Percentiles rank a stretch among this genome's conserved stretches.
Evolutionary conservation across 2,329 filamentous ascomycete species (phyloP).

Genomic region (Fusarium multiceps): DNA sequence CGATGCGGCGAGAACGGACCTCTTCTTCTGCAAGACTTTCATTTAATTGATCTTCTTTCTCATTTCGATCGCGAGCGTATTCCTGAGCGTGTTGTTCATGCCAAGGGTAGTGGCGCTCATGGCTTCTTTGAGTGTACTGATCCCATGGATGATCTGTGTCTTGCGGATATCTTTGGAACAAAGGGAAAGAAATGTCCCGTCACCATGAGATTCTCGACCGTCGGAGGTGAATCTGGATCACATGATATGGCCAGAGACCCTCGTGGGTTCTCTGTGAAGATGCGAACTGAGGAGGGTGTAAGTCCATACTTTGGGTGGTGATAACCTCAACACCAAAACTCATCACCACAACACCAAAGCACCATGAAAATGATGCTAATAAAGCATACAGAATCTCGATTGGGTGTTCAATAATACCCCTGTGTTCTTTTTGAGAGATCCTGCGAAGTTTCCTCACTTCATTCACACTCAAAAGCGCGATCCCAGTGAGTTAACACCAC

Average conservation of each 20-base stretch:
- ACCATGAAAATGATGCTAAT: not conserved
- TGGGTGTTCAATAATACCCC: slow-evolving; percentile 66
- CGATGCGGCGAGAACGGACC: slow-evolving; percentile 68
- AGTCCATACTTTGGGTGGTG: not conserved
- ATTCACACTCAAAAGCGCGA: slow-evolving; percentile 82
- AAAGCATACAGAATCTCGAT: not conserved
- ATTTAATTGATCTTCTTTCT: slow-evolving; percentile 69
- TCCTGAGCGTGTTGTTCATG: slow-evolving; percentile 70
- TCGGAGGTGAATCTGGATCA: slow-evolving; percentile 78
- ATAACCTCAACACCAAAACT: not conserved
- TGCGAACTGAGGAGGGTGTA: slow-evolving; percentile 64
- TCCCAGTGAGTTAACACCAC: slow-evolving; percentile 51
- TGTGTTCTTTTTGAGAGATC: slow-evolving; percentile 80
- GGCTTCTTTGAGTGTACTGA: slow-evolving; percentile 63
- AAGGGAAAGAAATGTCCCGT: slow-evolving; percentile 76
- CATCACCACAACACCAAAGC: not conserved
- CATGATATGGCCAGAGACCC: slow-evolving; percentile 78
- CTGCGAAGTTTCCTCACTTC: slow-evolving; percentile 77
- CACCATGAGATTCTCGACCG: slow-evolving; percentile 78
- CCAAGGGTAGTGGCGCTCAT: slow-evolving; percentile 67
- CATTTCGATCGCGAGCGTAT: slow-evolving; percentile 73
- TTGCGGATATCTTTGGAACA: slow-evolving; percentile 64
- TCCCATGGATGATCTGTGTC: slow-evolving; percentile 65
- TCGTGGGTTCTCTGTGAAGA: slow-evolving; percentile 78
- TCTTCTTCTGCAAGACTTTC: slow-evolving; percentile 68